Percentiles rank a stretch among this genome's conserved stretches.
Evolutionary conservation across 805 yeast species (phyloP).

Genomic region (Saccharomyces eubayanus): DNA sequence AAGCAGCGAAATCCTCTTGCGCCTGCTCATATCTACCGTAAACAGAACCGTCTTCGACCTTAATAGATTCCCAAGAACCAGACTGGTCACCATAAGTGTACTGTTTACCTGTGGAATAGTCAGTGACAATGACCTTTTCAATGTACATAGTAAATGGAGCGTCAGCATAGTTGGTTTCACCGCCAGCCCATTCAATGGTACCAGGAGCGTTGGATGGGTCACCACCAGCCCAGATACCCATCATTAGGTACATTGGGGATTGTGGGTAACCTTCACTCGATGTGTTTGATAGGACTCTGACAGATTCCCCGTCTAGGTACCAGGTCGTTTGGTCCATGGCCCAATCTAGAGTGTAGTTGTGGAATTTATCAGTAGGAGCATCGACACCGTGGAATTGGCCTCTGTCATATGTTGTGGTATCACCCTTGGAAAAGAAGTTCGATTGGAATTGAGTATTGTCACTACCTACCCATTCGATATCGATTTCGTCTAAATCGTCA

Average conservation of each 20-base stretch:
- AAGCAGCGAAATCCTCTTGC: constrained; percentile 33
- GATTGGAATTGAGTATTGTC: constrained; percentile 69
- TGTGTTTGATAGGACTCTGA: constrained; percentile 52
- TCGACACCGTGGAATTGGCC: constrained; percentile 60
- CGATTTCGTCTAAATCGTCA: constrained; percentile 86
- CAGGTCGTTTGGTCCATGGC: constrained; percentile 54
- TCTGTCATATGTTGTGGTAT: constrained; percentile 67
- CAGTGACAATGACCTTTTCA: constrained; percentile 51
- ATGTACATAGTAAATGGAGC: constrained; percentile 67
- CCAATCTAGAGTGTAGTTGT: constrained; percentile 85
- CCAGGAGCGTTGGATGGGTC: constrained; percentile 56
- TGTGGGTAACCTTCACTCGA: constrained; percentile 75
- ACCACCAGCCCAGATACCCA: constrained; percentile 82
- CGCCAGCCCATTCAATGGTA: constrained; percentile 80
- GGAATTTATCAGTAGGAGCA: constrained; percentile 48
- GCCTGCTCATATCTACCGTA: constrained; percentile 49
- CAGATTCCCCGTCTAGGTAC: constrained; percentile 60
- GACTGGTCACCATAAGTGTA: constrained; percentile 47
- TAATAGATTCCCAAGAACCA: constrained; percentile 55
- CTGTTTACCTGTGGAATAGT: constrained; percentile 56
- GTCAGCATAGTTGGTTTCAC: constrained; percentile 51
- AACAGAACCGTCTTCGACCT: constrained; percentile 49
- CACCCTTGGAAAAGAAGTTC: constrained; percentile 75
- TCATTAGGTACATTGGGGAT: constrained; percentile 68
- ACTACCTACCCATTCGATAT: constrained; percentile 80